Conservation (phyloP, 2,329 filamentous ascomycete species). For the Rhinocladiella similis region DNA sequence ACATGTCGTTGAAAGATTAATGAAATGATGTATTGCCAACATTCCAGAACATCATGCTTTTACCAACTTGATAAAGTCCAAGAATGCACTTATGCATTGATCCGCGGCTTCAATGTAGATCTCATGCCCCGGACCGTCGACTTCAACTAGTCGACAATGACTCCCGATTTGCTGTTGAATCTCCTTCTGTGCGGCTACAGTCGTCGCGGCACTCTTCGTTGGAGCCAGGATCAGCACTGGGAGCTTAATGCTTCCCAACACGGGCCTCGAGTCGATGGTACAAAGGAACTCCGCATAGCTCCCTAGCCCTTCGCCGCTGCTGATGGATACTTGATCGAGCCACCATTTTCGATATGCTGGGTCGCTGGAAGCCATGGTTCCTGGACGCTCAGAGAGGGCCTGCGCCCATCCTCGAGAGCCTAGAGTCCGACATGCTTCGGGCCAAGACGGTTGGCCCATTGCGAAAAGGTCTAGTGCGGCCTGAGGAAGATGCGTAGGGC, state of each 20-base stretch:
- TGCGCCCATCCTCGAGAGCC: slow-evolving; percentile 10
- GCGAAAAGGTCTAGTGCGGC: slow-evolving; percentile 7
- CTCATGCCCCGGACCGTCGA: slow-evolving; percentile 15
- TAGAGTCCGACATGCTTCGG: slow-evolving; percentile 8
- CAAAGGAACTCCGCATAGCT: slow-evolving; percentile 17
- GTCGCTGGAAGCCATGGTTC: slow-evolving; percentile 12
- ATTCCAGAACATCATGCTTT: not conserved
- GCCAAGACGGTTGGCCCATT: slow-evolving; percentile 9
- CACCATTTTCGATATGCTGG: slow-evolving; percentile 14
- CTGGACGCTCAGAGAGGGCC: slow-evolving; percentile 6
- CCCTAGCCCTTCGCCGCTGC: slow-evolving; percentile 12
- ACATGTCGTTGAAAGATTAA: not conserved
- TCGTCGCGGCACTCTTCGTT: slow-evolving; percentile 17
- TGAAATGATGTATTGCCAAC: not conserved
- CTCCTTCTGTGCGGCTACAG: slow-evolving; percentile 8
- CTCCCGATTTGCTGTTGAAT: slow-evolving; percentile 7
- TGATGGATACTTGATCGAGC: slow-evolving; percentile 14
- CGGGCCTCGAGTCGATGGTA: slow-evolving; percentile 12
- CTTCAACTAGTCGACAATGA: not conserved
- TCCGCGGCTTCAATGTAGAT: slow-evolving; percentile 15
- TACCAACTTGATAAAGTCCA: not conserved
- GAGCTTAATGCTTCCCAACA: slow-evolving; percentile 6
- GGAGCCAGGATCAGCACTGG: slow-evolving; percentile 16
- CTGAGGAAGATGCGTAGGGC: slow-evolving; percentile 9
- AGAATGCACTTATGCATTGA: slow-evolving; percentile 2